Conservation (phyloP, 1,284 basidiomycete species). For the Pascua sp. region DNA sequence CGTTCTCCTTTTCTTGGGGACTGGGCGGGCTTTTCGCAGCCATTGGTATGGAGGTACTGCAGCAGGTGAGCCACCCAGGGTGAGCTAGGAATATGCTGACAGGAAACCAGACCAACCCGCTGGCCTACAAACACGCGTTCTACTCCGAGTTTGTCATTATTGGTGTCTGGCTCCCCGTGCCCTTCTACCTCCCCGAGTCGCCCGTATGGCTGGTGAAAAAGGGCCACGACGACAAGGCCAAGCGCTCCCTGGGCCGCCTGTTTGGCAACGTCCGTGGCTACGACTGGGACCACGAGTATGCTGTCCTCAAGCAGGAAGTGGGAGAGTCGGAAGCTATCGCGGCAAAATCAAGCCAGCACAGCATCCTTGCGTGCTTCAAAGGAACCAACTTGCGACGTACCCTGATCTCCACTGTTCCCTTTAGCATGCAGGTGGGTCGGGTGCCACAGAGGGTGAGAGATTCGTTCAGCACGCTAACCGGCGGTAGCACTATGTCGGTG, state of each 20-base stretch:
- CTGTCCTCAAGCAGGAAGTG: constrained; percentile 22
- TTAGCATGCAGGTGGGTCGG: constrained; percentile 24
- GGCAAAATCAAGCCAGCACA: constrained; percentile 7
- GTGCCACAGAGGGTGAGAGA: too few species aligned
- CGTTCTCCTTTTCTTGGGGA: constrained; percentile 1
- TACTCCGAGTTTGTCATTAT: constrained; percentile 13
- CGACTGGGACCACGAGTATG: constrained; percentile 29
- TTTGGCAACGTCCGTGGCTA: constrained; percentile 21
- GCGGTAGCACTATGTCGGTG: constrained; percentile 27
- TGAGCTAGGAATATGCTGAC: too few species aligned
- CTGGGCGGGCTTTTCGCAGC: constrained; percentile 4
- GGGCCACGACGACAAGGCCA: constrained; percentile 19
- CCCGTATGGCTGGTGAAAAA: constrained; percentile 9
- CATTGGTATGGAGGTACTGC: constrained; percentile 6
- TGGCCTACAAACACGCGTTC: constrained; percentile 7
- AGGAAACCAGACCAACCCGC: constrained; percentile 2
- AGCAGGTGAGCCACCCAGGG: too few species aligned
- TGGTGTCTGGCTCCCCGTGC: constrained; percentile 13
- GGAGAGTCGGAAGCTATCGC: constrained; percentile 8
- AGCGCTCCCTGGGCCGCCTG: constrained; percentile 16
- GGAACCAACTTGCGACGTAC: constrained; percentile 26
- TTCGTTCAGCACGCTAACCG: too few species aligned
- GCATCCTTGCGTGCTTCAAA: constrained; percentile 30
- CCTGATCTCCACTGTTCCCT: too few species aligned
- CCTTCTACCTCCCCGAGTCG: constrained; percentile 19